Percentiles rank a stretch among this genome's conserved stretches.
phyloP scores from a whole-genome alignment of 495 filamentous ascomycete species.

The Articulospora tetracladia region DNA sequence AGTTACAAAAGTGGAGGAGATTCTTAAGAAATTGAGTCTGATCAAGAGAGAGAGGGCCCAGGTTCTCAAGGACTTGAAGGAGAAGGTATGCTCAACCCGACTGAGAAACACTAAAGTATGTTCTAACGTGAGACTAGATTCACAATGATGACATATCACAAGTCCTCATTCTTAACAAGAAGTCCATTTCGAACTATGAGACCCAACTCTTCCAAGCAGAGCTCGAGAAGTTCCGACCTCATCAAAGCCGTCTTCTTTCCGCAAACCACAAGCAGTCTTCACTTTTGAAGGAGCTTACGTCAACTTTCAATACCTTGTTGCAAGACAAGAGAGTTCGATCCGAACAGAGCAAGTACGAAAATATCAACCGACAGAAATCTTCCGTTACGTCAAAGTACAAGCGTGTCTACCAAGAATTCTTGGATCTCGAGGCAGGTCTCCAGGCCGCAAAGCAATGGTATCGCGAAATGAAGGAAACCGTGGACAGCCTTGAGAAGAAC shows the following conservation, averaged over 20 bases:
- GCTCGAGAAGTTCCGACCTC: slow-evolving; percentile 91
- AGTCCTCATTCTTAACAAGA: slow-evolving; percentile 95
- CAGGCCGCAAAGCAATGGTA: slow-evolving; percentile 89
- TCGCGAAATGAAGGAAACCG: slow-evolving; percentile 90
- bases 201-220: slow-evolving; percentile 87
- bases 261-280: slow-evolving; percentile 91
- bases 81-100: slow-evolving; percentile 62
- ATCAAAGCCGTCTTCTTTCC: slow-evolving; percentile 86
- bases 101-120: neutral
- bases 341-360: slow-evolving; percentile 92
- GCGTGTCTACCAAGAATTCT: slow-evolving; percentile 86
- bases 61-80: slow-evolving; percentile 93
- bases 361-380: slow-evolving; percentile 76
- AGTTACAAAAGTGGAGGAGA: slow-evolving; percentile 83
- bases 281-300: slow-evolving; percentile 91
- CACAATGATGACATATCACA: slow-evolving; percentile 97
- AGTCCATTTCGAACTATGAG: slow-evolving; percentile 84
- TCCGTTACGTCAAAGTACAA: slow-evolving; percentile 84
- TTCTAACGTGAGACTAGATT: slow-evolving; percentile 56
- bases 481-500: slow-evolving; percentile 92
- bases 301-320: slow-evolving; percentile 79
- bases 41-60: slow-evolving; percentile 87
- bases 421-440: slow-evolving; percentile 83
- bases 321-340: slow-evolving; percentile 92
- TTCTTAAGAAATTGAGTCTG: slow-evolving; percentile 85